A percentile compares a stretch with the other conserved stretches of the same genome.
phyloP scores from a whole-genome alignment of 306 rosid genomes.

The Abrus pulchellus region DNA sequence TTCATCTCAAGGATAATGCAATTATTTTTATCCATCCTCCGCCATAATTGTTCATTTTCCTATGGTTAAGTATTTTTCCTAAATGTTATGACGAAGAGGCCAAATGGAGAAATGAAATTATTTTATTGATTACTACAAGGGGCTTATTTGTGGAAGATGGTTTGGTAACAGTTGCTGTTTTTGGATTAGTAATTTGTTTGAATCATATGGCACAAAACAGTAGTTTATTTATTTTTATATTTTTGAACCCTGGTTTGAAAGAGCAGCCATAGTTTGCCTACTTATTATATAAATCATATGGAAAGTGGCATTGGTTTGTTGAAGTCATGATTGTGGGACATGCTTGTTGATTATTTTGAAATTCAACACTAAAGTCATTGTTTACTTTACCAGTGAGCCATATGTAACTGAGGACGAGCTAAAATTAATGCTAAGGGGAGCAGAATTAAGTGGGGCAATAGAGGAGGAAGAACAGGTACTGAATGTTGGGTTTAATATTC shows the following conservation, averaged over 20 bases:
- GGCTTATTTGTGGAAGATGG: conserved; percentile 17
- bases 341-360: conserved; percentile 31
- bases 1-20: conserved; percentile 33
- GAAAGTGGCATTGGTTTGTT: conserved; percentile 45
- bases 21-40: conserved; percentile 7
- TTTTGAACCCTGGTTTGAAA: conserved; percentile 17
- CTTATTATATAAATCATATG: neutral
- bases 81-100: neutral
- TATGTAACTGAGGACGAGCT: conserved; percentile 98
- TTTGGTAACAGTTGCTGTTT: conserved; percentile 9
- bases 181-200: conserved; percentile 36
- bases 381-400: conserved; percentile 76
- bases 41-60: conserved; percentile 22
- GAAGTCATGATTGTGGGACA: conserved; percentile 22
- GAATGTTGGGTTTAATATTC: conserved; percentile 35
- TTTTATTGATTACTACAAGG: conserved; percentile 34
- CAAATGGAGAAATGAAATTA: conserved; percentile 18
- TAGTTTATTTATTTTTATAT: neutral
- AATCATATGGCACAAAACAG: conserved; percentile 6
- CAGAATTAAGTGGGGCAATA: conserved; percentile 98
- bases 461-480: conserved; percentile 99
- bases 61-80: conserved; percentile 28
- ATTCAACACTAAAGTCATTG: conserved; percentile 26
- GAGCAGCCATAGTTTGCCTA: neutral
- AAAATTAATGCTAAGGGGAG: conserved; percentile 98